These are phyloP conservation scores for Colletotrichum gigasporum DNA, from an alignment of 2,329 filamentous ascomycete species.

Conservation along the genomic window DNA sequence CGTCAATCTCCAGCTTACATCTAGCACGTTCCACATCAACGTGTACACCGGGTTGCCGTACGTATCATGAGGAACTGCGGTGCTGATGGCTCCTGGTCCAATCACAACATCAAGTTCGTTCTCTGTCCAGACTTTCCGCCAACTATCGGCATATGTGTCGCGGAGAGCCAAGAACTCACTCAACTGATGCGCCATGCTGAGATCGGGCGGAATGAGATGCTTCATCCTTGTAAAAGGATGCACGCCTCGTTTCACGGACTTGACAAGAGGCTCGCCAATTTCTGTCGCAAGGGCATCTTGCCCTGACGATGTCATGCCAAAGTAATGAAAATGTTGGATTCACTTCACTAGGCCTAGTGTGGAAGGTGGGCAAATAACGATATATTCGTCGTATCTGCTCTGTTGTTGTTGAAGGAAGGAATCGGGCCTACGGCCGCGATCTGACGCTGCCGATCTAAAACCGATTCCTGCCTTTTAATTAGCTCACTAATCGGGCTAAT, in stretches of 20 bases:
- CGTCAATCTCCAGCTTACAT: constrained; percentile 47
- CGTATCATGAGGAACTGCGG: constrained; percentile 60
- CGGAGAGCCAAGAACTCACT: constrained; percentile 50
- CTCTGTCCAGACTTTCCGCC: constrained; percentile 50
- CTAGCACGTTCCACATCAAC: constrained; percentile 59
- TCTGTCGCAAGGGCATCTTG: constrained; percentile 42
- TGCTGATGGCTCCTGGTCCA: constrained; percentile 57
- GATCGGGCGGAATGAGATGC: constrained; percentile 40
- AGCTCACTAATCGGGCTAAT: too few relatives aligned
- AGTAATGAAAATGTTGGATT: too few relatives aligned
- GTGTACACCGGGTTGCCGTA: constrained; percentile 59
- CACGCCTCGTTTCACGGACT: constrained; percentile 42
- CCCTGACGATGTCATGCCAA: constrained; percentile 43
- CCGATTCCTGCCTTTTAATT: too few relatives aligned
- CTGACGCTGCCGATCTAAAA: too few relatives aligned
- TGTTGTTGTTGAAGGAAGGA: too few relatives aligned
- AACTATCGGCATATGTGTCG: constrained; percentile 44
- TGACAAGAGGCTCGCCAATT: constrained; percentile 53
- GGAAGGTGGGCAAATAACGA: too few relatives aligned
- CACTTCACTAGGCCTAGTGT: too few relatives aligned
- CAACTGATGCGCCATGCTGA: constrained; percentile 47
- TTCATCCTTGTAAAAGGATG: constrained; percentile 35
- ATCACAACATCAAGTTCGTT: constrained; percentile 60
- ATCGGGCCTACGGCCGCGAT: too few relatives aligned
- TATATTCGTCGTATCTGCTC: too few relatives aligned